Base-by-base conservation (phyloP, 108 stramenopile genomes). In the Halocafeteria seosinensis region DNA sequence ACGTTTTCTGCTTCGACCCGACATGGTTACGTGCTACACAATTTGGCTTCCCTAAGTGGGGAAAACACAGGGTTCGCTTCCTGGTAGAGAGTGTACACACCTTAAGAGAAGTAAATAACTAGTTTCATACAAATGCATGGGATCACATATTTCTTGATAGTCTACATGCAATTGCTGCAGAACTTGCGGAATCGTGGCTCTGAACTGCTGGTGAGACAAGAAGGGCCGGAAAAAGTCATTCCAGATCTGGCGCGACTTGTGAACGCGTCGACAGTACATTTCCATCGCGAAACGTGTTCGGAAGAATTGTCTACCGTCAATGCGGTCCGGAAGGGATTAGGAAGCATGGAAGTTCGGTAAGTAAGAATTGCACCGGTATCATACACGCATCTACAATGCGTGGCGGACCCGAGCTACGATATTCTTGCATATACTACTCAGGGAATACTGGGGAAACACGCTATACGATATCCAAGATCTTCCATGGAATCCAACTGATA, bases 1-100 rank as follows among this genome's bases (percentile, higher is more conserved):
- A 47, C 11, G 51, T 64, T n/a, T 51, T 50, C 4, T 64, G 63
- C 50, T 51, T 64, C 30, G 63, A 64, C 42, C 63, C 63, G 3
- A n/a, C 24, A 3, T 30, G 29, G 47, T 64, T 52, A 30, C 52
- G 63, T 1, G 26, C 2, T 23, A 51, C 63, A 1, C 8, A 2
- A 3, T 51, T 26, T 1, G 63, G 63, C 6, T 52, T 31, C 5
- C 23, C 50, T 3, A 50, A 51, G 6, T 33, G 32, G 12, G 63
- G 63, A 1, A 5, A 21, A 9, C 50, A 52, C 63, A 12, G 63
- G 23, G 34, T 53, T 9, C 47, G 63, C 8, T 64, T 64, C 51
- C 47, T 64, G 42, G 29, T 51, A 24, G 42, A 64, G 13, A 26
- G 50, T 35, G 63, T 64, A 34, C 52, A 50, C 1, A 35, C 51